Base-by-base conservation (phyloP, 495 filamentous ascomycete genomes). In the Aspergillus conjunctus region DNA sequence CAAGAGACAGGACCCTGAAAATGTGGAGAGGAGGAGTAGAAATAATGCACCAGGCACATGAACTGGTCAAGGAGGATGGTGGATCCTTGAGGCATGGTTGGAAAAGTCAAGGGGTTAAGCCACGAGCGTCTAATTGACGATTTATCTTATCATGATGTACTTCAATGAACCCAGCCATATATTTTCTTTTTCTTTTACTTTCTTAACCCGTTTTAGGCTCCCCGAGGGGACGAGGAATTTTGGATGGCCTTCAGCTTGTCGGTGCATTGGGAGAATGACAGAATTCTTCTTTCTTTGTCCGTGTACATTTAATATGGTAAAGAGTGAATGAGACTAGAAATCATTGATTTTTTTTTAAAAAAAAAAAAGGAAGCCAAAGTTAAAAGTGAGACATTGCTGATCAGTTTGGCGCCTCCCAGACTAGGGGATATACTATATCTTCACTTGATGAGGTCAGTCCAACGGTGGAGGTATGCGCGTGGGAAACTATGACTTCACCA, bases 401-500 rank as follows among this genome's bases (percentile, higher is more conserved):
- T 48, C 44, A 48, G 12, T 18, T 48, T 17, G 14, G 44, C 44
- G 44, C 37, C 37, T 48, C 17, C 17, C 1, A 20, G 44, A 17
- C 14, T 17, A 17, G 17, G 44, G 44, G 49, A 30, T 17, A 21
- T 48, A 48, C 44, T 20, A 48, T 22, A 48, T 48, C 17, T 20
- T n/a, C 34, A 37, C 14, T 15, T 12, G 15, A 46, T 15, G 43
- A 46, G 9, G 43, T 18, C 43, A 46, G 15, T 17, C n/a, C 18
- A 7, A 22, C 44, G 18, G 44, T 20, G 44, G n/a, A 20, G 18
- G 20, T 21, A 21, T 48, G 3, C 18, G 3, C 18, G 12, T 14
- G 21, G 21, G 7, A 51, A 18, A 56, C 21, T 39, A 60, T 60
- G 58, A 54, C 58, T 43, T 60, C 58, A 54, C 54, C 26, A 15